These are phyloP conservation scores for Myxozyma geophila DNA, from an alignment of 805 yeast species.

Conservation along the genomic window DNA sequence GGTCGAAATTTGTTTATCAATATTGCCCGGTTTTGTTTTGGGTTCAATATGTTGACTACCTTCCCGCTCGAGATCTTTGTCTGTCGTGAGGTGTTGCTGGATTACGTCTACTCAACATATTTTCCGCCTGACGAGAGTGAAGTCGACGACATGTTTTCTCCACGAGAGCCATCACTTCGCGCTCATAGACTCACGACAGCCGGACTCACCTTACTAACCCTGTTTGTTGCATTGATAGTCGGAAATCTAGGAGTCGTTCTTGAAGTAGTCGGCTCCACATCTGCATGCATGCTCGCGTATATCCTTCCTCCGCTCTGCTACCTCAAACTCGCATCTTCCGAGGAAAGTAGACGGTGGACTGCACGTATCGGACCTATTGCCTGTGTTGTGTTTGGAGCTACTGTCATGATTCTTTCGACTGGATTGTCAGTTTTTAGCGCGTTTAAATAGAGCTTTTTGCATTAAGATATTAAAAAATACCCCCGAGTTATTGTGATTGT, in stretches of 20 bases:
- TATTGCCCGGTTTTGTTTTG: constrained; percentile 87
- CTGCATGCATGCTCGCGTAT: constrained; percentile 91
- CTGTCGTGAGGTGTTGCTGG: constrained; percentile 82
- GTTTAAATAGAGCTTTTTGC: not conserved
- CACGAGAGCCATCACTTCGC: constrained; percentile 14
- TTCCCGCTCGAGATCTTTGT: constrained; percentile 91
- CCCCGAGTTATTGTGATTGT: not conserved
- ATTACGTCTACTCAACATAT: constrained; percentile 49
- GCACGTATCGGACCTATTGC: constrained; percentile 60
- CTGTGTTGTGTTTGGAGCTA: constrained; percentile 72
- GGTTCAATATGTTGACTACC: constrained; percentile 89
- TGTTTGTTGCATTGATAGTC: constrained; percentile 82
- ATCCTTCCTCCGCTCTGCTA: constrained; percentile 87
- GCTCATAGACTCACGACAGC: constrained; percentile 69
- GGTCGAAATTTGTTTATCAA: constrained; percentile 74
- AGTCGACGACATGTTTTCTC: not conserved
- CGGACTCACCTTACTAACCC: constrained; percentile 64
- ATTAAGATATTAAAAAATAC: not conserved
- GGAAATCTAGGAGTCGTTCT: constrained; percentile 80
- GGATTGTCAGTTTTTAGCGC: constrained; percentile 20
- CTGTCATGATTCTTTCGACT: constrained; percentile 77
- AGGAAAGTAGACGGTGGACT: constrained; percentile 33
- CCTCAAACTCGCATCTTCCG: constrained; percentile 59
- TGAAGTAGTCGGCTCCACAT: constrained; percentile 89
- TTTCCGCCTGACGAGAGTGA: not conserved